Evolutionary conservation across 495 filamentous ascomycete genomes (phyloP).

Genomic region (Aspergillus ostianus): DNA sequence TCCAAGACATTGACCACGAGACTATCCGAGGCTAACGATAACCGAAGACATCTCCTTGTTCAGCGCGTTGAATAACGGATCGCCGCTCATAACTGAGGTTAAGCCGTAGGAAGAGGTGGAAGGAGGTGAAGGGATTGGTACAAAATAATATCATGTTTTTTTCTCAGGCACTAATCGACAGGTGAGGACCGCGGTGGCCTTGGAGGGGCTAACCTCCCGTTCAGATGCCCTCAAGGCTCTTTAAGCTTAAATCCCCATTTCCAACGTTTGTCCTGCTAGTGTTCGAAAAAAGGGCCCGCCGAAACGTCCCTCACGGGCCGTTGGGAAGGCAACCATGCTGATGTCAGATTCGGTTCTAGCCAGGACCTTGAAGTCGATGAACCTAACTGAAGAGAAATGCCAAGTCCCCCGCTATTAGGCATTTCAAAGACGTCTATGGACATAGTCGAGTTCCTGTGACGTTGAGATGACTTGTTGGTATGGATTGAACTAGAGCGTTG

Average conservation of each 20-base stretch:
- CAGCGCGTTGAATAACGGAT: not conserved
- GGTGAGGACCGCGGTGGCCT: not conserved
- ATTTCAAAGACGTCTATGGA: not conserved
- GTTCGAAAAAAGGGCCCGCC: not conserved
- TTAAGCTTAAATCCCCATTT: not conserved
- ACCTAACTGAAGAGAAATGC: not conserved
- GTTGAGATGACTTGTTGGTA: not conserved
- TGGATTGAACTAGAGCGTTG: not conserved
- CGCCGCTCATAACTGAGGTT: not conserved
- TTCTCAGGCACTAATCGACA: not conserved
- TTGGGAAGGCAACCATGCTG: not conserved
- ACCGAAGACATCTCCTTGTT: not conserved
- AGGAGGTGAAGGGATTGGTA: not conserved
- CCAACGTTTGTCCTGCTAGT: not conserved
- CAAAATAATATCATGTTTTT: not conserved
- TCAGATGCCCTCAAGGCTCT: not conserved
- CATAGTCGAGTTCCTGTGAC: not conserved
- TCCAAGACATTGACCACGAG: not conserved
- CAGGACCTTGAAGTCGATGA: not conserved
- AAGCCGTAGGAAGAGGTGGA: not conserved
- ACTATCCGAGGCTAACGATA: not conserved
- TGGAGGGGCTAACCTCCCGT: no score
- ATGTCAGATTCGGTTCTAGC: not conserved
- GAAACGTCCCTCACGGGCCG: not conserved
- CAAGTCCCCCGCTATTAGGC: not conserved